Evolutionary conservation across 23 red algal species (phyloP).

Genomic region (Gracilaria gracilis): DNA sequence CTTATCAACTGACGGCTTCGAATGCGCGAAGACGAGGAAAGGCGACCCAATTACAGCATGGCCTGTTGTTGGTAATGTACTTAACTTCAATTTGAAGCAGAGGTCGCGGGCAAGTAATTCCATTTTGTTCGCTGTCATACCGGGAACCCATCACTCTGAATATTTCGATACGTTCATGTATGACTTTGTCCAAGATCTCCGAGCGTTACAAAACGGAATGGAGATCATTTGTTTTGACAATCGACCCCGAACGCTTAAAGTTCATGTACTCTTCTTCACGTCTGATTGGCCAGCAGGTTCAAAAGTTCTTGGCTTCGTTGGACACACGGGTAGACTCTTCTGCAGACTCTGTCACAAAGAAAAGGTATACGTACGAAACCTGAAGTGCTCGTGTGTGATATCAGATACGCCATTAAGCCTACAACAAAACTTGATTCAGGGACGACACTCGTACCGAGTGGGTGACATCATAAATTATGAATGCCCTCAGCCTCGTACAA

Average conservation of each 20-base stretch:
- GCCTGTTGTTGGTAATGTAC: slow-evolving; percentile 7
- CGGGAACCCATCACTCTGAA: background rate
- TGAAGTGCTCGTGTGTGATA: background rate
- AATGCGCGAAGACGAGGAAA: slow-evolving; percentile 1
- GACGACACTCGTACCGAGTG: background rate
- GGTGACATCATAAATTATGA: background rate
- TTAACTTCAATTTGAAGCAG: background rate
- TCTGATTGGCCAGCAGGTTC: slow-evolving; percentile 12
- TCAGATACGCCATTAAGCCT: background rate
- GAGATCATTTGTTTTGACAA: background rate
- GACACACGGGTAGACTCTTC: slow-evolving; percentile 6
- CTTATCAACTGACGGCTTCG: slow-evolving; percentile 33
- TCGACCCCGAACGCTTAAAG: background rate
- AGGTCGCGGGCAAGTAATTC: background rate
- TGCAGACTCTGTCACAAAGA: slow-evolving; percentile 2
- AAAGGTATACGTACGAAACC: background rate
- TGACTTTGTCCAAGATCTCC: background rate
- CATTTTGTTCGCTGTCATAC: background rate
- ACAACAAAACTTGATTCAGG: too few species aligned
- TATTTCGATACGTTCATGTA: slow-evolving; percentile 23
- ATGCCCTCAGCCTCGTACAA: background rate
- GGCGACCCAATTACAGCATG: background rate
- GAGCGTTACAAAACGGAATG: background rate
- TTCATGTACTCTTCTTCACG: background rate
- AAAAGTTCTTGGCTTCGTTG: slow-evolving; percentile 29